Conservation (phyloP, 257 asterid genomes). For the Avicennia marina region DNA sequence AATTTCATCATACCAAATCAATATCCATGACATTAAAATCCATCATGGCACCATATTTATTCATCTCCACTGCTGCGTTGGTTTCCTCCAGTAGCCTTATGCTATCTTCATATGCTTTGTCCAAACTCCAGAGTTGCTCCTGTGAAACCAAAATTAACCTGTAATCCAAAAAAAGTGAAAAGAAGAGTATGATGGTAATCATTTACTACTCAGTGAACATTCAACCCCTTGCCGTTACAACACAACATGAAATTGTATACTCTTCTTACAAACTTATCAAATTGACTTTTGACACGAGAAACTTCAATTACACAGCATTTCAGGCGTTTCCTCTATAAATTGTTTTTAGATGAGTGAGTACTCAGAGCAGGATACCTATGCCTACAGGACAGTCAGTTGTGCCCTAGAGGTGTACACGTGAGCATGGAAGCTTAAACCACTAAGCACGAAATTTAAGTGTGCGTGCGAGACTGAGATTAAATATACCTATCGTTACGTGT, state of each 20-base stretch:
- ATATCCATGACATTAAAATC: constrained; percentile 70
- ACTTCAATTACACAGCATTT: neutral
- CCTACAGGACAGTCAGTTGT: no score
- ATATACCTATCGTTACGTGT: no score
- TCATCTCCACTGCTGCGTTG: constrained; percentile 88
- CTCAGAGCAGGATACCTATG: no score
- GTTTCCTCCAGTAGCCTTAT: constrained; percentile 69
- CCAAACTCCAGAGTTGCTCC: constrained; percentile 70
- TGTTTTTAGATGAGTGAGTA: no score
- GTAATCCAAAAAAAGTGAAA: neutral
- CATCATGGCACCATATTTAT: constrained; percentile 75
- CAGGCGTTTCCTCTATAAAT: no score
- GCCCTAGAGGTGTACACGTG: no score
- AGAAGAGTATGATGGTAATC: neutral
- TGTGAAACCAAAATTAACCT: constrained; percentile 21
- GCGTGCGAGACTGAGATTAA: no score
- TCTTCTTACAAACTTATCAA: neutral
- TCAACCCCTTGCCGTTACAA: neutral
- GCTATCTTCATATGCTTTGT: constrained; percentile 54
- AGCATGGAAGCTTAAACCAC: no score
- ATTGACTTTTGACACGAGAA: neutral
- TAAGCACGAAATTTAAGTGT: no score
- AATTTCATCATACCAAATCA: constrained; percentile 38
- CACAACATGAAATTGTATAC: neutral
- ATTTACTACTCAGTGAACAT: neutral